phyloP scores from a whole-genome alignment of 768 basidiomycete species.

The Coprinopsis cinerea region DNA sequence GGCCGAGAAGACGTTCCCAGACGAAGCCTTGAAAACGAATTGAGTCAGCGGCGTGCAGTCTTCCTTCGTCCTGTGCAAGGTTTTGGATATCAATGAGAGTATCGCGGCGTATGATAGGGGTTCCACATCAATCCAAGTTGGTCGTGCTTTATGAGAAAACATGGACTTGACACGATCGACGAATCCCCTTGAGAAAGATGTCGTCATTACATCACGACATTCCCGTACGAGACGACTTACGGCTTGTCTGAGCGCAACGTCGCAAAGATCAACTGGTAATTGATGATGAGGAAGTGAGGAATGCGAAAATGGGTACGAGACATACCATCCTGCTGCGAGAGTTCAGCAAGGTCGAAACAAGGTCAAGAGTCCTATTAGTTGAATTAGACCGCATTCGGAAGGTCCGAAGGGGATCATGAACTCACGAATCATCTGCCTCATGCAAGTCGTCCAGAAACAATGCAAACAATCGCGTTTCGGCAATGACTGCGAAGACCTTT shows the following conservation, averaged over 20 bases:
- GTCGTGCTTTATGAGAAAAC: slow-evolving; percentile 50
- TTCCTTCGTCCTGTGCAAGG: slow-evolving; percentile 53
- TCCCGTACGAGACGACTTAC: slow-evolving; percentile 24
- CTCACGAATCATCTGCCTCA: slow-evolving; percentile 65
- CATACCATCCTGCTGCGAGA: slow-evolving; percentile 61
- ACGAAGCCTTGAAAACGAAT: slow-evolving; percentile 51
- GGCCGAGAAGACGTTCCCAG: slow-evolving; percentile 68
- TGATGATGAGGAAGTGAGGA: slow-evolving; percentile 6
- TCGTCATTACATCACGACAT: background rate
- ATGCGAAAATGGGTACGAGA: background rate
- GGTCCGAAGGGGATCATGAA: slow-evolving; percentile 1
- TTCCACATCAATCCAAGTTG: slow-evolving; percentile 64
- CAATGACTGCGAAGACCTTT: slow-evolving; percentile 61
- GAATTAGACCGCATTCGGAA: slow-evolving; percentile 1
- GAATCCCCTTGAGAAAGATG: slow-evolving; percentile 26
- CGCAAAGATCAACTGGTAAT: slow-evolving; percentile 52
- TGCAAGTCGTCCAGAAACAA: slow-evolving; percentile 72
- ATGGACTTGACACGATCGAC: slow-evolving; percentile 49
- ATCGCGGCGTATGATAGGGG: slow-evolving; percentile 54
- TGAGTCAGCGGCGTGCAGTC: slow-evolving; percentile 49
- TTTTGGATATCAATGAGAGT: slow-evolving; percentile 53
- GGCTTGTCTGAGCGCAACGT: slow-evolving; percentile 52
- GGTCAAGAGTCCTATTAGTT: slow-evolving; percentile 50
- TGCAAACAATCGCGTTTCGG: slow-evolving; percentile 65
- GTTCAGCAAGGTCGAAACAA: slow-evolving; percentile 58